Evolutionary conservation across 2,329 filamentous ascomycete species (phyloP), one percentile per base, ranked within the genome.

Genomic region (Paracoccidioides lutzii): DNA sequence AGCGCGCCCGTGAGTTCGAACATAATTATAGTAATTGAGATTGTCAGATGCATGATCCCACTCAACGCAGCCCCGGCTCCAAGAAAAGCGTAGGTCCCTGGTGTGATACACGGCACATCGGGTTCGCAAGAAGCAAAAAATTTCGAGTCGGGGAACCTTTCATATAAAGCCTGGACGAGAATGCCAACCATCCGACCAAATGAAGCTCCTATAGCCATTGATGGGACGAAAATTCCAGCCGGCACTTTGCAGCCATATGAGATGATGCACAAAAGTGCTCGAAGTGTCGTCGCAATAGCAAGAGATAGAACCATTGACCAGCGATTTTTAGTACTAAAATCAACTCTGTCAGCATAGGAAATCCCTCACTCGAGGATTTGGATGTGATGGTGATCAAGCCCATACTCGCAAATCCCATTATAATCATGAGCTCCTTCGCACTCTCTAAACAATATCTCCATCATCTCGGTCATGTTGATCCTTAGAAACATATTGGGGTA

Each of bases 381-480:
- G 14, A 33, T 40, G 50, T 33, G 35, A 4, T 14, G n/a, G 8
- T 15, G 45, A 33, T 35, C 22, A 22, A 35, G 7, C 35, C 68
- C 76, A 69, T 73, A 81, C 69, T 96, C 87, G 78, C 93, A 98
- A 14, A 98, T 81, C 5, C 87, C 87, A 60, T 94, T 82, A 63
- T 95, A 96, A 66, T 91, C 88, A 67, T 95, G 87, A 22, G 79
- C 84, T 4, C 87, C 89, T 66, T 95, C 88, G 63, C 93, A 98
- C 67, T 98, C 93, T 12, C 87, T 79, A 69, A 98, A 98, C 9
- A 98, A 75, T 60, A 96, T 95, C 69, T 97, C 90, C 93, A 98
- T 97, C 75, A 90, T 95, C 74, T 97, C 91, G 0, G 93, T 96
- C 93, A 98, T 97, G 71, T 98, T 94, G 64, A 97, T 96, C 55